Percentiles rank a stretch among this genome's conserved stretches.
Evolutionary conservation across 2,329 filamentous ascomycete genomes (phyloP).

Genomic region (Fusarium annulatum): DNA sequence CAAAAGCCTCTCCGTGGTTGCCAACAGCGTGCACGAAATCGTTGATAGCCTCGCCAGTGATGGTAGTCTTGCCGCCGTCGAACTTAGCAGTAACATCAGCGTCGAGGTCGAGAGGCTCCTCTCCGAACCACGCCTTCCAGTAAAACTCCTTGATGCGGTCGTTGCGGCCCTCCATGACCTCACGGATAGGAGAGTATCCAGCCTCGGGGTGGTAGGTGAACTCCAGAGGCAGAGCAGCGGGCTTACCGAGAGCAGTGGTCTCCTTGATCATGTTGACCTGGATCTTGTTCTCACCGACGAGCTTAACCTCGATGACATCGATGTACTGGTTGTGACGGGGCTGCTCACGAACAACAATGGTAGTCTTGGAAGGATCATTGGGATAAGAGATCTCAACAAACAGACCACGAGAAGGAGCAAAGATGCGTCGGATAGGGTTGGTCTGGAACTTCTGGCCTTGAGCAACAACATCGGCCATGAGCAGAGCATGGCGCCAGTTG

Average conservation of each 20-base stretch:
- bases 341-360: conserved; percentile 88
- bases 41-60: conserved; percentile 93
- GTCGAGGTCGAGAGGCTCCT: conserved; percentile 85
- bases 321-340: conserved; percentile 86
- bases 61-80: conserved; percentile 86
- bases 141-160: conserved; percentile 99
- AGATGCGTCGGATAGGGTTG: conserved; percentile 93
- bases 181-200: conserved; percentile 96
- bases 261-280: conserved; percentile 92
- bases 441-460: conserved; percentile 98
- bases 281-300: conserved; percentile 81
- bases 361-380: conserved; percentile 83
- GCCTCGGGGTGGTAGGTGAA: conserved; percentile 96
- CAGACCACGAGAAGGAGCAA: conserved; percentile 85
- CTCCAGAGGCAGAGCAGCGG: conserved; percentile 84
- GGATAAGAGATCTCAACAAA: conserved; percentile 89
- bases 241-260: conserved; percentile 83
- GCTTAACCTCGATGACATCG: conserved; percentile 87
- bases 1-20: conserved; percentile 96
- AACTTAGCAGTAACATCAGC: conserved; percentile 87
- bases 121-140: conserved; percentile 96
- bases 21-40: conserved; percentile 99
- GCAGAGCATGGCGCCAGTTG: conserved; percentile 94
- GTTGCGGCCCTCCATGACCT: conserved; percentile 96
- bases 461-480: conserved; percentile 92